Conservation (phyloP, 306 rosid genomes). For the Sindora glabra region DNA sequence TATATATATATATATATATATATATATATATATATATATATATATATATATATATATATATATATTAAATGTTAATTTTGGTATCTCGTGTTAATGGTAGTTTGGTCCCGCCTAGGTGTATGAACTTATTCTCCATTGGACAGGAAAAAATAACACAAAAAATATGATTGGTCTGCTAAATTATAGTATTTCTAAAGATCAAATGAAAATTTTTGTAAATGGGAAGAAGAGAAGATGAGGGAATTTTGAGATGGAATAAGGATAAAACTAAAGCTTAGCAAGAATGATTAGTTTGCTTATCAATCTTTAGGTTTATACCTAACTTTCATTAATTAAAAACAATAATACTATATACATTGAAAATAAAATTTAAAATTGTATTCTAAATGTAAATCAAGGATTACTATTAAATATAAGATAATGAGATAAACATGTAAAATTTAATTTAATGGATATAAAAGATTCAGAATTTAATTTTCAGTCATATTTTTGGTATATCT, state of each 20-base stretch:
- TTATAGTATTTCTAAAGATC: neutral
- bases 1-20: too few species aligned
- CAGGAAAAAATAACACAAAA: constrained; percentile 14
- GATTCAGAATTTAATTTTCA: too few species aligned
- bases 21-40: too few species aligned
- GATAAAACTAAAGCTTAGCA: constrained; percentile 16
- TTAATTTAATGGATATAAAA: too few species aligned
- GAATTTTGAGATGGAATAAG: constrained; percentile 9
- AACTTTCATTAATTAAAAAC: constrained; percentile 33
- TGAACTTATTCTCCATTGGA: constrained; percentile 43
- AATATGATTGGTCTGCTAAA: constrained; percentile 4
- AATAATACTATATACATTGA: too few species aligned
- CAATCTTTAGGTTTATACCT: constrained; percentile 29
- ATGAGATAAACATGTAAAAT: too few species aligned
- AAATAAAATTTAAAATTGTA: too few species aligned
- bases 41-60: too few species aligned
- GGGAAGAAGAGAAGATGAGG: constrained; percentile 3
- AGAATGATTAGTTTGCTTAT: constrained; percentile 20
- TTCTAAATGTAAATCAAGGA: too few species aligned
- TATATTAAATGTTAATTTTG: constrained; percentile 8
- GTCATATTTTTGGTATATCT: too few species aligned
- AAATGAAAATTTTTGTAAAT: constrained; percentile 11
- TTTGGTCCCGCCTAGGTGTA: neutral
- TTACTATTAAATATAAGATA: too few species aligned
- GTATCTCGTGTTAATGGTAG: neutral